phyloP scores from a whole-genome alignment of 2,329 filamentous ascomycete species.

The Dothideomycetes sp. region DNA sequence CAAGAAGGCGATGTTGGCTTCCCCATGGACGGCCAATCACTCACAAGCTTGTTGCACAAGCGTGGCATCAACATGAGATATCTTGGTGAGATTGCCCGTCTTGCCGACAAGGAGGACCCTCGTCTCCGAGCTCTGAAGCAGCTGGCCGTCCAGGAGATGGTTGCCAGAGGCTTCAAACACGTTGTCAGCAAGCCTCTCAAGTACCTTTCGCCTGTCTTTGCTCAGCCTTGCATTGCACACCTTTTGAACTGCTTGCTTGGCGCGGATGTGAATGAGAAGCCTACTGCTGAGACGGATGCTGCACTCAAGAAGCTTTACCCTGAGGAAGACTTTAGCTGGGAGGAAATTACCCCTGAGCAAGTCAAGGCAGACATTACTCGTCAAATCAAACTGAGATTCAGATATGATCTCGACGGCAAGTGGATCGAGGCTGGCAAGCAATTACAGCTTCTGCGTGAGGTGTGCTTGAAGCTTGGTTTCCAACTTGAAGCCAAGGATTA shows the following conservation, averaged over 20 bases:
- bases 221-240: conserved; percentile 71
- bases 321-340: conserved; percentile 72
- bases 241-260: conserved; percentile 90
- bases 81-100: conserved; percentile 72
- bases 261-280: conserved; percentile 61
- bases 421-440: conserved; percentile 61
- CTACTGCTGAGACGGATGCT: conserved; percentile 65
- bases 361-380: conserved; percentile 59
- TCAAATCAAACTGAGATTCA: conserved; percentile 64
- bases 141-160: conserved; percentile 81
- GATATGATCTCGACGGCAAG: conserved; percentile 57
- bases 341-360: conserved; percentile 62
- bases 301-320: conserved; percentile 65
- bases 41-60: conserved; percentile 84
- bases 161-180: conserved; percentile 94
- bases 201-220: conserved; percentile 66
- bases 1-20: conserved; percentile 90
- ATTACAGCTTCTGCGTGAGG: conserved; percentile 78
- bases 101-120: conserved; percentile 48
- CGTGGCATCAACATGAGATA: conserved; percentile 96
- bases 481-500: conserved; percentile 76
- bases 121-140: conserved; percentile 67
- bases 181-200: conserved; percentile 68
- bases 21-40: conserved; percentile 93
- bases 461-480: conserved; percentile 78